Evolutionary conservation across 31 red algal genomes (phyloP).

Genomic region (Pterothamnion heteromorphum): DNA sequence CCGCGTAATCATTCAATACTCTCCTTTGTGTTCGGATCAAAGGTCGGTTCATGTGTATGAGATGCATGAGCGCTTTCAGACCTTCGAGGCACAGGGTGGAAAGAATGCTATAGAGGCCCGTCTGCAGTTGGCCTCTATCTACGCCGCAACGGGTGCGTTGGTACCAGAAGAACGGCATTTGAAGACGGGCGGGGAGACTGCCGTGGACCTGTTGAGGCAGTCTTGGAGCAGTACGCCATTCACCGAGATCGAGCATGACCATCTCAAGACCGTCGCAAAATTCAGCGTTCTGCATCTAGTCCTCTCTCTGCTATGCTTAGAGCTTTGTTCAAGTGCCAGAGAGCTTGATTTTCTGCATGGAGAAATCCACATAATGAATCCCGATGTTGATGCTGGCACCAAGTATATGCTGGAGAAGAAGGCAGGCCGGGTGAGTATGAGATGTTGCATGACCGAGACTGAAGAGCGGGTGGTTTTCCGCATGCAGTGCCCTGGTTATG

Average conservation of each 20-base stretch:
- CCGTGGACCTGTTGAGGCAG: background rate
- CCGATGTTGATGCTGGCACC: background rate
- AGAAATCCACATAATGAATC: background rate
- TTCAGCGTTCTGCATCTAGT: too few species aligned
- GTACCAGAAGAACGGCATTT: background rate
- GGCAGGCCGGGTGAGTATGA: too few species aligned
- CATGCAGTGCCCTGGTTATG: too few species aligned
- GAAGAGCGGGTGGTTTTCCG: too few species aligned
- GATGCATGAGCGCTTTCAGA: background rate
- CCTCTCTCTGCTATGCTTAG: background rate
- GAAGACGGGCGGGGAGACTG: background rate
- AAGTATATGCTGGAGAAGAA: too few species aligned
- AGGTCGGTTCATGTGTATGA: background rate
- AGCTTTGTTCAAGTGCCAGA: background rate
- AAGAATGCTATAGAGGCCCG: background rate
- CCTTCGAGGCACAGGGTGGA: background rate
- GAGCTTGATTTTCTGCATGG: background rate
- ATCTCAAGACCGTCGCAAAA: background rate
- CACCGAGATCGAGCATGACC: background rate
- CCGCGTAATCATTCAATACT: background rate
- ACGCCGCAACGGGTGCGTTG: background rate
- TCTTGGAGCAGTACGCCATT: background rate
- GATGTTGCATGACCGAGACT: too few species aligned
- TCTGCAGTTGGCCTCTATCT: background rate
- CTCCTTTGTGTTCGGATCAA: background rate